Base-by-base conservation (phyloP, 2,329 filamentous ascomycete species). In the Aspergillus ochraceus region DNA sequence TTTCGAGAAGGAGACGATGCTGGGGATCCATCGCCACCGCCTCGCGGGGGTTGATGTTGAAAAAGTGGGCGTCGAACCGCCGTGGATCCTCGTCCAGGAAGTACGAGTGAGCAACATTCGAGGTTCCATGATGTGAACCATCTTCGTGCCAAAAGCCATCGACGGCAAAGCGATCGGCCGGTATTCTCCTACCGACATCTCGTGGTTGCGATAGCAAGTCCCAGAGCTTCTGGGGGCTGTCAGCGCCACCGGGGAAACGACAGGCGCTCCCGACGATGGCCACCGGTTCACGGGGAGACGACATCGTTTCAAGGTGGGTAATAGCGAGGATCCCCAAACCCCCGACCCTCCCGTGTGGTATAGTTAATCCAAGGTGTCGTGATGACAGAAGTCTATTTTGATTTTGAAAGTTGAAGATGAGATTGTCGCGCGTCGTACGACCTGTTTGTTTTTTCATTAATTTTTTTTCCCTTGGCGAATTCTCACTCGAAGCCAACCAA, bases 1-100 rank as follows among this genome's bases (percentile, higher is more conserved):
- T 66, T 42, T 71, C 68, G 6, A 71, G 54, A 9, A 71, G 54
- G 22, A 71, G 49, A 2, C 69, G 62, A 32, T 71, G 69, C 52
- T 71, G 69, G 4, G 69, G 69, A 46, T 71, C 69, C 42, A 71
- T 71, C 2, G 66, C 65, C 36, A 42, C 36, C 36, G 36, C 36
- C 36, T 42, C 36, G 17, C 36, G 36, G 6, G 36, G 36, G 17
- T 42, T 42, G 36, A 42, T 42, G 36, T 42, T 42, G 36, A 42
- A 42, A n/a, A 42, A 42, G 36, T n/a, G n/a, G 36, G 36, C 36
- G 36, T 42, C 36, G 36, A 42, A 42, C 36, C 14, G 14, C 17
- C 36, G 36, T 6, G 36, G 36, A 8, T 42, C 36, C 36, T 42
- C 36, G 36, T 42, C 36, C 36, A 42, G 36, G 36, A 42, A 42